A percentile compares a stretch with the other conserved stretches of the same genome.
phyloP scores from a whole-genome alignment of 202 grass and related monocot species.

The Musa balbisiana region DNA sequence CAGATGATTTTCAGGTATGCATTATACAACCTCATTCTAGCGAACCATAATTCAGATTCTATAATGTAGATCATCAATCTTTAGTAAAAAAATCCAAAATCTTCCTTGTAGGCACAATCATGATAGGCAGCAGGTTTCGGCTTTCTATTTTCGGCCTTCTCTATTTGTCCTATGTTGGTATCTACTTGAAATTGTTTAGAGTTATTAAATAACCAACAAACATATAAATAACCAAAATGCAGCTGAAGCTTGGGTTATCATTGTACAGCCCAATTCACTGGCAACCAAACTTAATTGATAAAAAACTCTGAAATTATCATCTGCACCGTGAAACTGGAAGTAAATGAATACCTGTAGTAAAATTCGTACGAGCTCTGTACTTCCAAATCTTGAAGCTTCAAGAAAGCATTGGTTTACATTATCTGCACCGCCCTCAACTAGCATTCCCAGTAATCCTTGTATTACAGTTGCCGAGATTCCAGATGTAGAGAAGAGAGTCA shows the following conservation, averaged over 20 bases:
- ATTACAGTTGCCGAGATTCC: conserved; percentile 60
- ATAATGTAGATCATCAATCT: not conserved
- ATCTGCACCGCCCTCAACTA: conserved; percentile 94
- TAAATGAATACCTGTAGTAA: conserved; percentile 75
- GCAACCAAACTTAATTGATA: not conserved
- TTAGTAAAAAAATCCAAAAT: not conserved
- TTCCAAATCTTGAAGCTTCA: conserved; percentile 94
- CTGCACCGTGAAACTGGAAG: not conserved
- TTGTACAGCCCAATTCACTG: not conserved
- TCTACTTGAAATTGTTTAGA: not conserved
- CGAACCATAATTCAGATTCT: not conserved
- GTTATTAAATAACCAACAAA: not conserved
- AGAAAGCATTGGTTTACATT: conserved; percentile 99
- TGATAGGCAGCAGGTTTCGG: not conserved
- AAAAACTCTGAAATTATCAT: not conserved
- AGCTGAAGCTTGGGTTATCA: not conserved
- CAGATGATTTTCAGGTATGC: too few relatives aligned
- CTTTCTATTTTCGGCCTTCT: not conserved
- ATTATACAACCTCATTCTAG: not conserved
- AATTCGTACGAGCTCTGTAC: conserved; percentile 87
- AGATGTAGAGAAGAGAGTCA: conserved; percentile 86
- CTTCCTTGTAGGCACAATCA: not conserved
- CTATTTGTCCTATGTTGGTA: not conserved
- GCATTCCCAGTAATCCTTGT: conserved; percentile 76
- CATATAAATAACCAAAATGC: not conserved